Conservation (phyloP, 495 filamentous ascomycete species). For the Aspergillus wentii region DNA sequence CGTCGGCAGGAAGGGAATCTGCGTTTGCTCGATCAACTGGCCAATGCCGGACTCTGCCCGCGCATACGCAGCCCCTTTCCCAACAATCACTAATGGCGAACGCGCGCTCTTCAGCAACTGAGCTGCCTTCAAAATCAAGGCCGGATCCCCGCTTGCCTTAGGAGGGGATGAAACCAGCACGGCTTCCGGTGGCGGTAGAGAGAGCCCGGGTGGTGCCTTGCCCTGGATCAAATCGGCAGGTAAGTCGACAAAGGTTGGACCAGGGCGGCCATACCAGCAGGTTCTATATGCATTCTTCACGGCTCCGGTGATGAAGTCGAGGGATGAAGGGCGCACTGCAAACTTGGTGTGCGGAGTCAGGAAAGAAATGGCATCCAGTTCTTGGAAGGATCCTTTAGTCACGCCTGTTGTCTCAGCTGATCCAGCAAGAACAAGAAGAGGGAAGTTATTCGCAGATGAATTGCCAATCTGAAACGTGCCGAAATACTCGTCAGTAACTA, state of each 20-base stretch:
- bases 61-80: conserved; percentile 59
- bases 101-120: conserved; percentile 45
- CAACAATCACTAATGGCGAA: conserved; percentile 53
- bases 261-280: conserved; percentile 55
- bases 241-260: conserved; percentile 55
- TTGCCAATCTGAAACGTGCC: conserved; percentile 43
- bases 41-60: conserved; percentile 45
- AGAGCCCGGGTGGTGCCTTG: conserved; percentile 10
- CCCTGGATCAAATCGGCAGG: conserved; percentile 59
- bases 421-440: conserved; percentile 55
- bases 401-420: conserved; percentile 50
- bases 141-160: conserved; percentile 35
- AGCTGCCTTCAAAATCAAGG: conserved; percentile 38
- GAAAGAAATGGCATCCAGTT: conserved; percentile 55
- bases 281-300: conserved; percentile 52
- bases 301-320: conserved; percentile 45
- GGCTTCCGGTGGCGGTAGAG: conserved; percentile 12
- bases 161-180: conserved; percentile 33
- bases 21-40: conserved; percentile 42
- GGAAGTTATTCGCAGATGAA: conserved; percentile 53
- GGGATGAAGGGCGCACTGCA: conserved; percentile 42
- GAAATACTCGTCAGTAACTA: conserved; percentile 1
- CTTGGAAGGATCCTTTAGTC: conserved; percentile 58
- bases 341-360: conserved; percentile 57
- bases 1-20: conserved; percentile 57